These are phyloP conservation scores for Aspergillus tubingensis DNA, from an alignment of 2,329 filamentous ascomycete species.

Conservation along the genomic window DNA sequence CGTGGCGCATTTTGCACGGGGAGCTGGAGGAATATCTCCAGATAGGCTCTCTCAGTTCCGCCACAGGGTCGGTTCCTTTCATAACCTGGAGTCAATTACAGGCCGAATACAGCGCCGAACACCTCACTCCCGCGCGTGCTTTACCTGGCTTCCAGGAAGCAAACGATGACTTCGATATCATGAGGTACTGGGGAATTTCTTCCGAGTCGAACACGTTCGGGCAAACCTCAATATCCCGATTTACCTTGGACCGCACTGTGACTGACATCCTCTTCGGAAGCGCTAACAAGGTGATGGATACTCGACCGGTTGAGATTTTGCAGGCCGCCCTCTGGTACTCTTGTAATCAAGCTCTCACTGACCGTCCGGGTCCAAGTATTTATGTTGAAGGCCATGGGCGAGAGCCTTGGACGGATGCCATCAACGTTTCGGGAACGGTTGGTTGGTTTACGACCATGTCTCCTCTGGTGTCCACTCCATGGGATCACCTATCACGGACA, in stretches of 20 bases:
- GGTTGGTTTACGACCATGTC: slow-evolving; percentile 11
- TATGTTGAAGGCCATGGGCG: slow-evolving; percentile 15
- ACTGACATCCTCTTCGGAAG: not conserved
- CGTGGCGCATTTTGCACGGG: slow-evolving; percentile 15
- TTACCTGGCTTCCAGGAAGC: not conserved
- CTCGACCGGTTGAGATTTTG: slow-evolving; percentile 8
- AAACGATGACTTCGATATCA: not conserved
- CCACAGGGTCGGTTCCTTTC: not conserved
- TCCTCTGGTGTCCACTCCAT: not conserved
- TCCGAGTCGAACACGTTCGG: not conserved
- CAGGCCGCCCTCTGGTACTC: slow-evolving; percentile 6
- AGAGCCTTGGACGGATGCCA: not conserved
- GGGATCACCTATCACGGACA: not conserved
- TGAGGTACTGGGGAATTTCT: not conserved
- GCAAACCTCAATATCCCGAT: not conserved
- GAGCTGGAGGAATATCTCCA: slow-evolving; percentile 18
- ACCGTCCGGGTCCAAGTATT: slow-evolving; percentile 3
- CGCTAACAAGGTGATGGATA: slow-evolving; percentile 2
- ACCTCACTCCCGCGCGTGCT: not conserved
- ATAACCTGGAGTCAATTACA: not conserved
- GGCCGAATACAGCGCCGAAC: too few species aligned
- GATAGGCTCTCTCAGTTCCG: not conserved
- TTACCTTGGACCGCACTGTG: not conserved
- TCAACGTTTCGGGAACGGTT: slow-evolving; percentile 8
- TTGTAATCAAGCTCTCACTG: not conserved